Percentiles rank a stretch among this genome's conserved stretches.
These are phyloP conservation scores for Aspergillus alliaceus DNA, from an alignment of 2,329 filamentous ascomycete species.

Conservation along the genomic window DNA sequence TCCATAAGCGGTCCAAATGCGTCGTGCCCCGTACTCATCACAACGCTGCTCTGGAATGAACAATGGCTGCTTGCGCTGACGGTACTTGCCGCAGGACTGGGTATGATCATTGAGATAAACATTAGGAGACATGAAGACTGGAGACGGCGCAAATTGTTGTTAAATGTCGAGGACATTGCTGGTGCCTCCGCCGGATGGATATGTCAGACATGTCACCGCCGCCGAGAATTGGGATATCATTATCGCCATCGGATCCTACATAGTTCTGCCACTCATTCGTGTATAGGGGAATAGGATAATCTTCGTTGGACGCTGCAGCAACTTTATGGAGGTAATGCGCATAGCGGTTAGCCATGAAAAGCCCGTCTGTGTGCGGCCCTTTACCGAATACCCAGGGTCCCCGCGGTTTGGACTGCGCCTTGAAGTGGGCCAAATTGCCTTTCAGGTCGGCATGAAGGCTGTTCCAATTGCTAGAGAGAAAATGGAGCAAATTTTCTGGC, in stretches of 20 bases:
- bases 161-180: slow-evolving; percentile 48
- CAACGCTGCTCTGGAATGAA: slow-evolving; percentile 52
- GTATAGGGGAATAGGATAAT: slow-evolving; percentile 46
- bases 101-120: slow-evolving; percentile 50
- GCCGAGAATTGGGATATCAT: slow-evolving; percentile 39
- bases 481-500: slow-evolving; percentile 37
- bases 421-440: slow-evolving; percentile 27
- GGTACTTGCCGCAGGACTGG: slow-evolving; percentile 42
- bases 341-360: slow-evolving; percentile 52
- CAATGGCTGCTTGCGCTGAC: slow-evolving; percentile 43
- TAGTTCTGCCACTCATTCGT: slow-evolving; percentile 51
- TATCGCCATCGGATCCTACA: slow-evolving; percentile 32
- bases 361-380: slow-evolving; percentile 40
- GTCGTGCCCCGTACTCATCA: slow-evolving; percentile 44
- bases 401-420: slow-evolving; percentile 13
- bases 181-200: slow-evolving; percentile 50
- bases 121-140: slow-evolving; percentile 52
- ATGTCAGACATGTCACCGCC: slow-evolving; percentile 47
- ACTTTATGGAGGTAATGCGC: slow-evolving; percentile 44
- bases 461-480: slow-evolving; percentile 16
- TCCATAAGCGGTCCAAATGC: slow-evolving; percentile 42
- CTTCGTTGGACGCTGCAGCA: slow-evolving; percentile 41
- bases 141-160: slow-evolving; percentile 42
- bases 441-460: slow-evolving; percentile 23
- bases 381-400: slow-evolving; percentile 46